Base-by-base conservation (phyloP, 345 rosid species). In the Murraya paniculata region DNA sequence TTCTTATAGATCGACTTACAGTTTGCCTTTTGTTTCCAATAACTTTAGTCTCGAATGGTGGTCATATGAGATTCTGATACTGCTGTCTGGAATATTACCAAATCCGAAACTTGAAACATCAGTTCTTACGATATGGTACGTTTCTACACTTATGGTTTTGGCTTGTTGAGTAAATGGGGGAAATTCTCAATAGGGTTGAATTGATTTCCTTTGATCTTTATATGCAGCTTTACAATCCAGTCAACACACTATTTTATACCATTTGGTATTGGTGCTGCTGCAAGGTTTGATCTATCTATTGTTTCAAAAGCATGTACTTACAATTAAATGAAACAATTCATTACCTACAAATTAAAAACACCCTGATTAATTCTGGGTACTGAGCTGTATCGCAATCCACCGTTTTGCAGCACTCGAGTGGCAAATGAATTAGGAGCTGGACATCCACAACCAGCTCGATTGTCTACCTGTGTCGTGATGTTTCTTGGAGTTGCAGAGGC, bases 61-160 rank as follows among this genome's bases (percentile, higher is more conserved):
- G 86, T 83, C 91, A 11, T 77, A 85, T 69, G 93, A 91, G 86
- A 55, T 90, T 64, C 81, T 90, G 53, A 35, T 67, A 28, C 66
- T 91, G 79, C 81, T 86, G 13, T 90, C 89, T 3, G 93, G 92
- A 36, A 74, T 91, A 13, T 79, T 88, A 57, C 85, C 91, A 19
- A 90, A 90, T 64, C 90, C 91, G 31, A 78, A 87, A 25, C 85
- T 89, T 53, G 87, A 92, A 78, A 89, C 94, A 56, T 92, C 94
- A 22, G 87, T 89, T 61, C 92, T 90, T 77, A 85, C 92, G 0
- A 85, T 92, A 74, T 91, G 96, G 92, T 90, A 64, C 11, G 61
- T 33, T 10, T 5, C 38, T 6, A 5, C 4, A 11, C 14, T 41
- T 41, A 18, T 13, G 27, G 24, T 41, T 41, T 57, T 36, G 41